Conservation (phyloP, 331 rosid genomes). For the Spiraea crenata region DNA sequence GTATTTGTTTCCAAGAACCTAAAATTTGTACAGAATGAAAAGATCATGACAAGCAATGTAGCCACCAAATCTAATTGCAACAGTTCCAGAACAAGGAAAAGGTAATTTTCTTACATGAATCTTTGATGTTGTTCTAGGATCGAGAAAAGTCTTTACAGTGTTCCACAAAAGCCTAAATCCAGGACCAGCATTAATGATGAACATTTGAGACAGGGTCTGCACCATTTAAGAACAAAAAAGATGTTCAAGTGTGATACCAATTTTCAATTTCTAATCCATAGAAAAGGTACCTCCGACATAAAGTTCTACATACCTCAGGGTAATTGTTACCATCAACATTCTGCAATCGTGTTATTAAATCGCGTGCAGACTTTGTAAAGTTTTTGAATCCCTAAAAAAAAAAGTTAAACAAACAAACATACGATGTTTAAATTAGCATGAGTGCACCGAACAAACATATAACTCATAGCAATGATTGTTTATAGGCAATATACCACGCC, state of each 20-base stretch:
- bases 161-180: constrained; percentile 91
- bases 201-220: constrained; percentile 96
- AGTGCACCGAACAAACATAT: background rate
- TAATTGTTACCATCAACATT: constrained; percentile 95
- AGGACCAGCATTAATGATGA: constrained; percentile 90
- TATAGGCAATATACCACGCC: constrained; percentile 80
- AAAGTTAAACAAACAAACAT: constrained; percentile 20
- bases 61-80: background rate
- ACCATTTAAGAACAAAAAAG: constrained; percentile 18
- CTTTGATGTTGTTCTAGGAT: constrained; percentile 91
- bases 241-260: background rate
- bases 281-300: constrained; percentile 12
- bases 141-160: constrained; percentile 81
- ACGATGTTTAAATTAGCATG: background rate
- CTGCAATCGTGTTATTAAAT: constrained; percentile 73
- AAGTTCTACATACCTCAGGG: constrained; percentile 60
- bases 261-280: constrained; percentile 11
- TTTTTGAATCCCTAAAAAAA: constrained; percentile 88
- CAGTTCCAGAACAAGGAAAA: constrained; percentile 7
- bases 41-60: constrained; percentile 9
- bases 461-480: constrained; percentile 18
- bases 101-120: constrained; percentile 67
- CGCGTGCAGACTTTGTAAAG: constrained; percentile 89
- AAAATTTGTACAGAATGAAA: constrained; percentile 23
- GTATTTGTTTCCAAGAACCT: constrained; percentile 97